Conservation (phyloP, 176 grass and related monocot species). For the Canna indica region DNA sequence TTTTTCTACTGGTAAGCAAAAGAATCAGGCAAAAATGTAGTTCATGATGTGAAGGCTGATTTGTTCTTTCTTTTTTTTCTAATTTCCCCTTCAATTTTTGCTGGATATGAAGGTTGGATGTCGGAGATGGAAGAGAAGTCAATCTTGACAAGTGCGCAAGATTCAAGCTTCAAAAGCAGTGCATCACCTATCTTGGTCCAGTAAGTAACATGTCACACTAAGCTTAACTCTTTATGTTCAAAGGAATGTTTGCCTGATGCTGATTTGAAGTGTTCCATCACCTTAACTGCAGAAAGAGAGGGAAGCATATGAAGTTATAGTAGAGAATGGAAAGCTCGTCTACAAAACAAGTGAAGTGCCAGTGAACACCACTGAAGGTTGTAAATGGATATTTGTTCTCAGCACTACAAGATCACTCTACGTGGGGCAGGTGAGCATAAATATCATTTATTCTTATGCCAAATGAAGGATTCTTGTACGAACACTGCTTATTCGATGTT, state of each 20-base stretch:
- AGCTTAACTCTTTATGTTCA: slow-evolving; percentile 2
- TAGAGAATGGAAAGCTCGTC: slow-evolving; percentile 48
- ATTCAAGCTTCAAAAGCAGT: slow-evolving; percentile 59
- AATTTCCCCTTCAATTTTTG: neutral
- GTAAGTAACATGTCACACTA: too few relatives aligned
- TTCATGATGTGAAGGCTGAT: neutral
- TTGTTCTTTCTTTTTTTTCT: neutral
- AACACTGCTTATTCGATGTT: slow-evolving; percentile 1
- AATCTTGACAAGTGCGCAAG: slow-evolving; percentile 51
- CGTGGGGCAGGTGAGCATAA: slow-evolving; percentile 48
- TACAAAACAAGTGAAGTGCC: slow-evolving; percentile 39
- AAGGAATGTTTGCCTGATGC: neutral
- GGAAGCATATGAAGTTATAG: slow-evolving; percentile 52
- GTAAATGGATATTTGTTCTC: slow-evolving; percentile 97
- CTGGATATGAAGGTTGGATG: slow-evolving; percentile 43
- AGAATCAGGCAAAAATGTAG: neutral
- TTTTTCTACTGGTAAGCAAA: slow-evolving; percentile 87
- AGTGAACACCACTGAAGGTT: slow-evolving; percentile 56
- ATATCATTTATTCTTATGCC: neutral
- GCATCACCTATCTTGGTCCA: slow-evolving; percentile 85
- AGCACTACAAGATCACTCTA: slow-evolving; percentile 74
- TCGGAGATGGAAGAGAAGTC: slow-evolving; percentile 57
- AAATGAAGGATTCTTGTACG: too few relatives aligned
- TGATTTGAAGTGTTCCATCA: neutral
- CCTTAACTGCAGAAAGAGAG: slow-evolving; percentile 45